These are phyloP conservation scores for Penicillium sclerotigenum DNA, from an alignment of 2,329 filamentous ascomycete species.

Conservation along the genomic window DNA sequence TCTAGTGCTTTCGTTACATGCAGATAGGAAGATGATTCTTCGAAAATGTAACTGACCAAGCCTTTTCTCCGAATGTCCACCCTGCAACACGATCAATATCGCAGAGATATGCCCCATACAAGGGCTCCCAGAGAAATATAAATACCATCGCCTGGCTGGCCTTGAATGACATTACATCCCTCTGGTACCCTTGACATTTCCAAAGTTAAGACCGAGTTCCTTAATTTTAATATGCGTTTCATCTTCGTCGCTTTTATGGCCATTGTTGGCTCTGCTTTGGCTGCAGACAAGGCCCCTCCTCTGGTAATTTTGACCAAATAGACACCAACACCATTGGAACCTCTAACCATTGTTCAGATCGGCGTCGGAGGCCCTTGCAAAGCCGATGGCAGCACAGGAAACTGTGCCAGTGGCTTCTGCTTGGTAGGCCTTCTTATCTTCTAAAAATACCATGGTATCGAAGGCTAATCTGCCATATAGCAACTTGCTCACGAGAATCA, in stretches of 20 bases:
- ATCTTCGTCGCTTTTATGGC: neutral
- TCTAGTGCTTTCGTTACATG: neutral
- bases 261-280: neutral
- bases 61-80: neutral
- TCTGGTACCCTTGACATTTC: neutral
- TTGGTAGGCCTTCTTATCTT: neutral
- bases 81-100: neutral
- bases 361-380: neutral
- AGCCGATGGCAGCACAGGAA: slow-evolving; percentile 2
- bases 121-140: neutral
- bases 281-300: neutral
- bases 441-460: too few species aligned
- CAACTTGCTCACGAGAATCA: slow-evolving; percentile 1
- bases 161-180: neutral
- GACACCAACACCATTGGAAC: neutral
- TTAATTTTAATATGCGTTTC: neutral
- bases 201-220: neutral
- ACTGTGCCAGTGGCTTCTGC: slow-evolving; percentile 2
- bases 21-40: neutral
- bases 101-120: neutral
- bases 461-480: neutral
- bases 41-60: neutral
- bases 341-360: neutral
- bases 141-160: neutral
- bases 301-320: neutral